Conservation (phyloP, 225 moss, liverwort and hornwort species). For the Straminergon stramineum region DNA sequence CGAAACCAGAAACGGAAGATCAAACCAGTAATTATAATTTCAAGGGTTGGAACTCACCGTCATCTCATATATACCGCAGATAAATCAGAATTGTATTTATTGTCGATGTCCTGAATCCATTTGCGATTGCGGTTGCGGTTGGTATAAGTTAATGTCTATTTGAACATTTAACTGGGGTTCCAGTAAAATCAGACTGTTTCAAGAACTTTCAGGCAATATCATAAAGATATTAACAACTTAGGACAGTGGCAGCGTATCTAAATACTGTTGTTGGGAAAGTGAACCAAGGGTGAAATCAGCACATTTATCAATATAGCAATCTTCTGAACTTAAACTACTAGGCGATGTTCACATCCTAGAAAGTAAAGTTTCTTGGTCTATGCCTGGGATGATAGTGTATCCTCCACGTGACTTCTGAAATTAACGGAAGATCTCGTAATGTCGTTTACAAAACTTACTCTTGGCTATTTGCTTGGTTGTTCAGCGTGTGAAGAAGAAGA, state of each 20-base stretch:
- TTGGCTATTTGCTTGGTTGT: background rate
- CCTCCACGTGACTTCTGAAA: background rate
- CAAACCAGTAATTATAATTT: background rate
- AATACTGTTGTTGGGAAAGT: background rate
- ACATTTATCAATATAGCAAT: background rate
- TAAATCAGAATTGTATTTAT: background rate
- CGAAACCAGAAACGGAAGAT: background rate
- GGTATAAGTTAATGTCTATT: background rate
- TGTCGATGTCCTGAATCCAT: background rate
- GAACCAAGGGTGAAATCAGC: background rate
- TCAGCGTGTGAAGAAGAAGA: constrained; percentile 65
- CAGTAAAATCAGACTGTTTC: background rate
- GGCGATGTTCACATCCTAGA: background rate
- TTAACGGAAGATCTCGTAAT: background rate
- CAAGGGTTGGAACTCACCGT: background rate
- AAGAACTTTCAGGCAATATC: background rate
- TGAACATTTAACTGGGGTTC: background rate
- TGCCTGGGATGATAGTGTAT: background rate
- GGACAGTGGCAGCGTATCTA: background rate
- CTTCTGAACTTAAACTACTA: background rate
- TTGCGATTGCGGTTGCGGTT: background rate
- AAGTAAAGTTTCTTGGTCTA: background rate
- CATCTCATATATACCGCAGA: background rate
- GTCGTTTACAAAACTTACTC: background rate
- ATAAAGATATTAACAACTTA: background rate